Percentiles rank a stretch among this genome's conserved stretches.
phyloP scores from a whole-genome alignment of 805 yeast genomes.

The Schwanniomyces occidentalis region DNA sequence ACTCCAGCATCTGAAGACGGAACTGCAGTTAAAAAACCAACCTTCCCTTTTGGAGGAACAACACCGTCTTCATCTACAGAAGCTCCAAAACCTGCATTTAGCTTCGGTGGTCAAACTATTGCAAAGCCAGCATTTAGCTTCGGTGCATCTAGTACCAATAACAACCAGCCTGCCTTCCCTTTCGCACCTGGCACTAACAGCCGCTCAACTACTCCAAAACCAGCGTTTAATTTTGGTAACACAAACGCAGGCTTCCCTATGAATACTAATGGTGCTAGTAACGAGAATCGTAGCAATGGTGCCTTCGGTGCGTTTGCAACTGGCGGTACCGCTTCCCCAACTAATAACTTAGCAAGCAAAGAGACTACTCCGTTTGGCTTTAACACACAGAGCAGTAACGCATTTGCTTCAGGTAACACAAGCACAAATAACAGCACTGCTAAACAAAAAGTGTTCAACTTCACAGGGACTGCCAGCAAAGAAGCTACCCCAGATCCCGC shows the following conservation, averaged over 20 bases:
- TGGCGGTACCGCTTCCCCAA: no score
- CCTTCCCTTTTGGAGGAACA: no score
- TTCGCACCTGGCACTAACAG: conserved; percentile 19
- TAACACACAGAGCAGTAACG: not conserved
- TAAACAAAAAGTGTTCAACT: conserved; percentile 23
- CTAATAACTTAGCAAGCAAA: not conserved
- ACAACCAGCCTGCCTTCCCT: not conserved
- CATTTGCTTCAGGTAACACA: no score
- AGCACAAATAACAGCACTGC: no score
- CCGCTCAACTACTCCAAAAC: conserved; percentile 19
- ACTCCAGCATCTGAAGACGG: conserved; percentile 7
- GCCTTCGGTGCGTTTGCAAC: no score
- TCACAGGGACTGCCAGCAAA: conserved; percentile 21
- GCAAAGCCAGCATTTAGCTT: conserved; percentile 9
- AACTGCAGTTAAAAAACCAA: not conserved
- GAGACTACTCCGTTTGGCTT: conserved; percentile 4
- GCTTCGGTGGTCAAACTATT: conserved; percentile 13
- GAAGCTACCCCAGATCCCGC: conserved; percentile 35
- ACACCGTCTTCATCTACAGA: no score
- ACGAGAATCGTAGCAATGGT: no score
- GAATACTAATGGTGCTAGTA: no score
- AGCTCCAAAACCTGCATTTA: conserved; percentile 12
- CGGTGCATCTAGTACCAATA: conserved; percentile 6
- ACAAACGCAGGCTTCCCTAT: not conserved
- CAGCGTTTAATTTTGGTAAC: conserved; percentile 6